Evolutionary conservation across 768 basidiomycete genomes (phyloP).

Genomic region (Boletales sp.): DNA sequence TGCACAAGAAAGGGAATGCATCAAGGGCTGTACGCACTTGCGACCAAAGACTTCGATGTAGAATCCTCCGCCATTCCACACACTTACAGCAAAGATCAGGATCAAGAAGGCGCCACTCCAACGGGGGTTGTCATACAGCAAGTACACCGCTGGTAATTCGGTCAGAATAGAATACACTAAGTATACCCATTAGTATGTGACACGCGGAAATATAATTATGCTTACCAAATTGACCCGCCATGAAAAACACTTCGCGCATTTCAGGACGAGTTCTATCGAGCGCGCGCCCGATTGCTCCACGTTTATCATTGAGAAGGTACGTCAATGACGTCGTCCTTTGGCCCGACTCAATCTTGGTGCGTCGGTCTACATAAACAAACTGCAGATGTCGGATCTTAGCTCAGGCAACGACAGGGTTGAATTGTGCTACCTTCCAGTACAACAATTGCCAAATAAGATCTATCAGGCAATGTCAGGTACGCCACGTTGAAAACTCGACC

Average conservation of each 20-base stretch:
- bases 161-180: conserved; percentile 83
- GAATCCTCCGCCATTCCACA: conserved; percentile 95
- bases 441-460: conserved; percentile 90
- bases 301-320: conserved; percentile 84
- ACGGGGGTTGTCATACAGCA: conserved; percentile 75
- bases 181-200: conserved; percentile 3
- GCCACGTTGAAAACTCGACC: conserved; percentile 7
- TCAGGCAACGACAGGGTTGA: not conserved
- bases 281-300: conserved; percentile 72
- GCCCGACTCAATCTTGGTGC: conserved; percentile 87
- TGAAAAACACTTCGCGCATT: conserved; percentile 71
- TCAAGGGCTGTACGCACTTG: conserved; percentile 58
- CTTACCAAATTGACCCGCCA: conserved; percentile 79
- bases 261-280: conserved; percentile 57
- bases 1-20: not conserved
- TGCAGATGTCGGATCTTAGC: conserved; percentile 23
- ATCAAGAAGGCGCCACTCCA: conserved; percentile 80
- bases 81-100: conserved; percentile 78
- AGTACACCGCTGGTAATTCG: conserved; percentile 77
- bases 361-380: conserved; percentile 86
- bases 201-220: not conserved
- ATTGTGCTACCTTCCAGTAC: conserved; percentile 76
- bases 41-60: conserved; percentile 97
- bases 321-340: conserved; percentile 89
- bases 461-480: conserved; percentile 30